Evolutionary conservation across 176 grass and related monocot species (phyloP).

Genomic region (Paspalum notatum): DNA sequence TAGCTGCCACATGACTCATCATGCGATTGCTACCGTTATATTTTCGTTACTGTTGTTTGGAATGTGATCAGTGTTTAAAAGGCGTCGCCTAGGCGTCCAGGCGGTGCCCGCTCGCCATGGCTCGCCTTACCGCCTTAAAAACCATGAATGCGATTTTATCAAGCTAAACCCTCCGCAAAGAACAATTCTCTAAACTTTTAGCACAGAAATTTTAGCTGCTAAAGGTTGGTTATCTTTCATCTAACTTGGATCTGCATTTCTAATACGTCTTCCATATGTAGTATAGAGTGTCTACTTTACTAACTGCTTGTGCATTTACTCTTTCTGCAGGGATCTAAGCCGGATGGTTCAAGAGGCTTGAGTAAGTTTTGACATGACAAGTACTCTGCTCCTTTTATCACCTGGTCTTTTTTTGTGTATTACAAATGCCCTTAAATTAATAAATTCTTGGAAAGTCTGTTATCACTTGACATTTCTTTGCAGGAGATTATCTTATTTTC

Average conservation of each 20-base stretch:
- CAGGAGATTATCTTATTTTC: not conserved
- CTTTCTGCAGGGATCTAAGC: slow-evolving; percentile 62
- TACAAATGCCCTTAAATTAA: not conserved
- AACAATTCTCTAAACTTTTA: not conserved
- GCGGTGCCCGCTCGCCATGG: too few species aligned
- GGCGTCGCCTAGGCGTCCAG: too few species aligned
- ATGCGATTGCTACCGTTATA: not conserved
- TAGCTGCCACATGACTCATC: not conserved
- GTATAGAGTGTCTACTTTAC: slow-evolving; percentile 25
- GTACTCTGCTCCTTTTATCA: not conserved
- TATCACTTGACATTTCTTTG: not conserved
- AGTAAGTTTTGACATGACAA: slow-evolving; percentile 61
- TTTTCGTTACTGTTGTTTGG: not conserved
- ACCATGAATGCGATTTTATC: not conserved
- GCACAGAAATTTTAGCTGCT: not conserved
- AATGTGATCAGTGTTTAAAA: too few species aligned
- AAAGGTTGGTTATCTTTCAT: slow-evolving; percentile 9
- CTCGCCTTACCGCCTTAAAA: too few species aligned
- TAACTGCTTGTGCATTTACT: slow-evolving; percentile 18
- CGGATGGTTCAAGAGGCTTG: slow-evolving; percentile 65
- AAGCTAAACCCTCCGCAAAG: not conserved
- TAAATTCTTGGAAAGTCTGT: not conserved
- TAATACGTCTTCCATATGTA: not conserved
- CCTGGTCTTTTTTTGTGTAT: not conserved
- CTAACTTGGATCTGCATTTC: not conserved